Percentiles rank a stretch among this genome's conserved stretches.
phyloP scores from a whole-genome alignment of 192 early-diverging fungal genomes.

The Paraglomus occultum region DNA sequence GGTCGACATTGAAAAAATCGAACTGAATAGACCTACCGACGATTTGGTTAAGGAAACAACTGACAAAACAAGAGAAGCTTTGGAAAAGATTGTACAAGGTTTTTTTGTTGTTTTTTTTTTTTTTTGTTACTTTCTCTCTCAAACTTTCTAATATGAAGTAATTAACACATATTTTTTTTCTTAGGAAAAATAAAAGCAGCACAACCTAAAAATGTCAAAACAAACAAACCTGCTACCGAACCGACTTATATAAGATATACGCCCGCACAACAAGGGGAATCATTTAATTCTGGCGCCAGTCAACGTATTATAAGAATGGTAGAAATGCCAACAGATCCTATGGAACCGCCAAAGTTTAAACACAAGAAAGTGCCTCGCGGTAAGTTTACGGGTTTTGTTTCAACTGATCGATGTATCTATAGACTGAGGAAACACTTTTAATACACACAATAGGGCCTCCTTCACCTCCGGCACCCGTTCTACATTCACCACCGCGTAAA shows the following conservation, averaged over 20 bases:
- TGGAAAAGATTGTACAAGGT: constrained; percentile 85
- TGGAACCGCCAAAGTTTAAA: constrained; percentile 93
- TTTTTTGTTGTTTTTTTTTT: constrained; percentile 16
- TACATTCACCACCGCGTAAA: constrained; percentile 98
- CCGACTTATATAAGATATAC: constrained; percentile 91
- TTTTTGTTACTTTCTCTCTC: not conserved
- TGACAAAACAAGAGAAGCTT: constrained; percentile 84
- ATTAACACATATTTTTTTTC: constrained; percentile 4
- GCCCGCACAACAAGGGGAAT: constrained; percentile 69
- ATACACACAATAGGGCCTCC: constrained; percentile 52
- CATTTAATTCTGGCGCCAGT: constrained; percentile 68
- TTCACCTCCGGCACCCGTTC: constrained; percentile 94
- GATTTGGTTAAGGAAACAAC: constrained; percentile 77
- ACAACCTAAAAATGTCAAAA: constrained; percentile 57
- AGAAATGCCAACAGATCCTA: constrained; percentile 93
- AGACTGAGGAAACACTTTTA: constrained; percentile 4
- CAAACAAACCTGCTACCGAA: constrained; percentile 52
- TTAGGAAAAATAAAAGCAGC: constrained; percentile 64
- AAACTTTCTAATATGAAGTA: not conserved
- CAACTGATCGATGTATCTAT: not conserved
- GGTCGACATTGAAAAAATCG: constrained; percentile 66
- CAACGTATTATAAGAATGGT: constrained; percentile 95
- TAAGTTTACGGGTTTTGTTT: constrained; percentile 5
- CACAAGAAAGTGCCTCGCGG: constrained; percentile 85
- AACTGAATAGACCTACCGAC: constrained; percentile 71